Percentiles rank a stretch among this genome's conserved stretches.
These are phyloP conservation scores for Vigna hirtella DNA, from an alignment of 306 rosid species.

Conservation along the genomic window DNA sequence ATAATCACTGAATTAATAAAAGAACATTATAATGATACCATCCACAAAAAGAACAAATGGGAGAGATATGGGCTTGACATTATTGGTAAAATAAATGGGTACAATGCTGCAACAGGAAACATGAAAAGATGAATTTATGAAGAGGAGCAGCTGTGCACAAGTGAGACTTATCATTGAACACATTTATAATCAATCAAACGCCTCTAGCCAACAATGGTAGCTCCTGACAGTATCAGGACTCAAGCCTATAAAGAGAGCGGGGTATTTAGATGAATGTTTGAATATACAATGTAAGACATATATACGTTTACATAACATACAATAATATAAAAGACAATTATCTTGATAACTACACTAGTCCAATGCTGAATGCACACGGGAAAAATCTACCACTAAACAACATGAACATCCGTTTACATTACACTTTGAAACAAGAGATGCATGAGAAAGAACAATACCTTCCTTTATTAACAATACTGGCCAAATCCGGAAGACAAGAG, in stretches of 20 bases:
- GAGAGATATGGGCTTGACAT: neutral
- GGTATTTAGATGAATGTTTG: neutral
- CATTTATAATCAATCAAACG: neutral
- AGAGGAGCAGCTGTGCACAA: neutral
- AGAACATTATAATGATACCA: conserved; percentile 1
- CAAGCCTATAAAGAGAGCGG: neutral
- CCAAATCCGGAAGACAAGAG: conserved; percentile 60
- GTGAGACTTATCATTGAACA: neutral
- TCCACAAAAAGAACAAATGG: neutral
- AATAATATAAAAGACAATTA: neutral
- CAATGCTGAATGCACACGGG: neutral
- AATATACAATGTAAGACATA: neutral
- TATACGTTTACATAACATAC: neutral
- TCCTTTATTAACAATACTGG: conserved; percentile 58
- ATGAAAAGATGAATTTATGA: neutral
- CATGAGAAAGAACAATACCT: conserved; percentile 58
- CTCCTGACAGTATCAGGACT: neutral
- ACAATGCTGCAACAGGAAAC: neutral
- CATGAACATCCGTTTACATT: conserved; percentile 7
- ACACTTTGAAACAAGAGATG: conserved; percentile 20
- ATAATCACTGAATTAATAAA: conserved; percentile 5
- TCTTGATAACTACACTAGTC: neutral
- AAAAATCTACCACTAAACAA: neutral
- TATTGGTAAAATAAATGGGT: neutral
- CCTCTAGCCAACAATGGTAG: neutral